Conservation (phyloP, 768 basidiomycete species). For the Leccinum imitatum region DNA sequence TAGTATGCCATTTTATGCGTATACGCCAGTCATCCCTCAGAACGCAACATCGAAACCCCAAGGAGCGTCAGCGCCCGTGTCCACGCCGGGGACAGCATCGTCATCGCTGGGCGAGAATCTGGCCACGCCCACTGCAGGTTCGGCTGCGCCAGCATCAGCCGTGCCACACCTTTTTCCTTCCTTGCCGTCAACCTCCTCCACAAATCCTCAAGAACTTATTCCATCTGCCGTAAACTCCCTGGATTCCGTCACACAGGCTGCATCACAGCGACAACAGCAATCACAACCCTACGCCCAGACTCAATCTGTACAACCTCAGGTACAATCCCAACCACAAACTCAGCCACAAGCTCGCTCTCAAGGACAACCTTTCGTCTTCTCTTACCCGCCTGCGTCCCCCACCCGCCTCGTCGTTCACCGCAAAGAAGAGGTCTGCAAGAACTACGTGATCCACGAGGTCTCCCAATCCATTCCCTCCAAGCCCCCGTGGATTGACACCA, state of each 20-base stretch:
- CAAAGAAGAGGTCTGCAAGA: slow-evolving; percentile 57
- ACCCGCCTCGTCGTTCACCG: slow-evolving; percentile 28
- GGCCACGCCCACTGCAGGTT: background rate
- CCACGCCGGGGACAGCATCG: background rate
- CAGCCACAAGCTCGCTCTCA: background rate
- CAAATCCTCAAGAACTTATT: background rate
- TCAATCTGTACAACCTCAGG: background rate
- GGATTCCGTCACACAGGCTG: background rate
- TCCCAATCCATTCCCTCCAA: slow-evolving; percentile 46
- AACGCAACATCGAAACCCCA: slow-evolving; percentile 11
- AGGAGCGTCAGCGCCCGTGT: background rate
- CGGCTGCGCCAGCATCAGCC: background rate
- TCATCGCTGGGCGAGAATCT: background rate
- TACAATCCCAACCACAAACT: background rate
- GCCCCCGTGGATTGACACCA: slow-evolving; percentile 68
- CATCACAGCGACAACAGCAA: slow-evolving; percentile 3
- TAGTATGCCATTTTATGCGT: slow-evolving; percentile 30
- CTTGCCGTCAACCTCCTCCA: background rate
- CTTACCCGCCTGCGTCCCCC: slow-evolving; percentile 13
- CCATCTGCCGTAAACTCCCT: background rate
- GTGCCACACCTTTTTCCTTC: background rate
- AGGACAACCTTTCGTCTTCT: slow-evolving; percentile 3
- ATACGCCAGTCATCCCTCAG: slow-evolving; percentile 17
- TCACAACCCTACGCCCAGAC: background rate
- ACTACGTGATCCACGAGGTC: slow-evolving; percentile 69